Evolutionary conservation across 371 early-diverging fungal species (phyloP).

Genomic region (Chytridium lagenaria): DNA sequence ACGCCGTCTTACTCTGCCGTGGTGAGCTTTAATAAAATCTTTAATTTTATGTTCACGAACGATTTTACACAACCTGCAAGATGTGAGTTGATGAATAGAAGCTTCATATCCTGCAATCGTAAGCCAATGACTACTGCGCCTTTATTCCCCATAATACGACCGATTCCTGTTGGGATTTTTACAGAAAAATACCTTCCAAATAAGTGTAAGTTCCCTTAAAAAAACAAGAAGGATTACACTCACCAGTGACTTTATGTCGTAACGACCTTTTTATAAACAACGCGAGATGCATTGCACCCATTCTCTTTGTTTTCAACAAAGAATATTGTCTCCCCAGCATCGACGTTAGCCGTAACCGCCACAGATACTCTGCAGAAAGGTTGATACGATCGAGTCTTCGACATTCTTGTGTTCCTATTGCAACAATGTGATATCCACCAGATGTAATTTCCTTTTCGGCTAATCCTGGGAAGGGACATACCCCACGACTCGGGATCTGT

Average conservation of each 20-base stretch:
- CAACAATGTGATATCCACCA: background rate
- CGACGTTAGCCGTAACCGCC: constrained; percentile 18
- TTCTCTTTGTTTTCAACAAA: constrained; percentile 63
- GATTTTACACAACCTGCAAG: constrained; percentile 64
- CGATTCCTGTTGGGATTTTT: constrained; percentile 51
- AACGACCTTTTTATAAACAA: constrained; percentile 59
- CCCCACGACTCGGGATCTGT: background rate
- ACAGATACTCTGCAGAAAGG: constrained; percentile 13
- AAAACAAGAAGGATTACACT: too few species aligned
- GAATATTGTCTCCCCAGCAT: constrained; percentile 15
- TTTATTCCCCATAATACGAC: constrained; percentile 54
- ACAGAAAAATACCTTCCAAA: constrained; percentile 17
- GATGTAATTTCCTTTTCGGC: background rate
- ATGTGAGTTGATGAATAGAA: constrained; percentile 78
- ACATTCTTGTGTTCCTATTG: constrained; percentile 22
- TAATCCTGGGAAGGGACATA: background rate
- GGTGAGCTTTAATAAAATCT: constrained; percentile 49
- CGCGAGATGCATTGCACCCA: constrained; percentile 73
- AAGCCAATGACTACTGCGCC: constrained; percentile 59
- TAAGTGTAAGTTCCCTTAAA: too few species aligned
- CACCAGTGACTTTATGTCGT: background rate
- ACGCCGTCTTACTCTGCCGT: constrained; percentile 41
- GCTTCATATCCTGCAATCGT: constrained; percentile 59
- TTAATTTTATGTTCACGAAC: background rate
- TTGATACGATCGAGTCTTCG: background rate